These are phyloP conservation scores for Calcarisporium arbuscula DNA, from an alignment of 2,329 filamentous ascomycete species.

Conservation along the genomic window DNA sequence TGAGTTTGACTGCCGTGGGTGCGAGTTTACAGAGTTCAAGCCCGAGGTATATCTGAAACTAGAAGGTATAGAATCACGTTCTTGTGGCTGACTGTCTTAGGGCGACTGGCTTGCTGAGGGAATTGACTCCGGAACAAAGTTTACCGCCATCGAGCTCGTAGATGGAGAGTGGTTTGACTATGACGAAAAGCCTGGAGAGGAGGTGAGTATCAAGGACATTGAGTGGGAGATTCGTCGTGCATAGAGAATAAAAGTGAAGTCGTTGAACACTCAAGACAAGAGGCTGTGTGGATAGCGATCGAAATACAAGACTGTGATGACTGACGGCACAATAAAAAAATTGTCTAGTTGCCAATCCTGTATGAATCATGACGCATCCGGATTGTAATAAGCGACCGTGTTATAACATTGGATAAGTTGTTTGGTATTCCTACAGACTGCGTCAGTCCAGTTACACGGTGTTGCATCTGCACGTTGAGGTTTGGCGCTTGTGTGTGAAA, in stretches of 20 bases:
- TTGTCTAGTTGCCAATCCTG: too few species aligned
- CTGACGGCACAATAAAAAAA: too few species aligned
- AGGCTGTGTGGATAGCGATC: too few species aligned
- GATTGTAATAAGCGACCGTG: too few species aligned
- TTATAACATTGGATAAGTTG: too few species aligned
- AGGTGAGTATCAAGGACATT: slow-evolving; percentile 86
- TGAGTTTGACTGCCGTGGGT: slow-evolving; percentile 86
- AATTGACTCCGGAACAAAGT: slow-evolving; percentile 72
- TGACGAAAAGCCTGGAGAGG: slow-evolving; percentile 85
- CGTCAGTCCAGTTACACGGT: too few species aligned
- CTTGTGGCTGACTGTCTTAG: slow-evolving; percentile 32
- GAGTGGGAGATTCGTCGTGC: slow-evolving; percentile 78
- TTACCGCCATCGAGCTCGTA: slow-evolving; percentile 70
- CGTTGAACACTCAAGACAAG: too few species aligned
- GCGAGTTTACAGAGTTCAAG: slow-evolving; percentile 88
- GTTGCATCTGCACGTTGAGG: too few species aligned
- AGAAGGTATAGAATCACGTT: neutral
- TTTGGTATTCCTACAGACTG: too few species aligned
- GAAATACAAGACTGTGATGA: too few species aligned
- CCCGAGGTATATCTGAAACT: slow-evolving; percentile 60
- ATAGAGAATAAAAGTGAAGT: slow-evolving; percentile 33
- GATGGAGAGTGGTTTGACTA: slow-evolving; percentile 99
- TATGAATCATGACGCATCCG: too few species aligned
- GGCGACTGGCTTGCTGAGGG: slow-evolving; percentile 88
- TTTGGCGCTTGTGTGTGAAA: too few species aligned